phyloP scores from a whole-genome alignment of 108 stramenopile genomes.

The Mayamaea pseudoterrestris region DNA sequence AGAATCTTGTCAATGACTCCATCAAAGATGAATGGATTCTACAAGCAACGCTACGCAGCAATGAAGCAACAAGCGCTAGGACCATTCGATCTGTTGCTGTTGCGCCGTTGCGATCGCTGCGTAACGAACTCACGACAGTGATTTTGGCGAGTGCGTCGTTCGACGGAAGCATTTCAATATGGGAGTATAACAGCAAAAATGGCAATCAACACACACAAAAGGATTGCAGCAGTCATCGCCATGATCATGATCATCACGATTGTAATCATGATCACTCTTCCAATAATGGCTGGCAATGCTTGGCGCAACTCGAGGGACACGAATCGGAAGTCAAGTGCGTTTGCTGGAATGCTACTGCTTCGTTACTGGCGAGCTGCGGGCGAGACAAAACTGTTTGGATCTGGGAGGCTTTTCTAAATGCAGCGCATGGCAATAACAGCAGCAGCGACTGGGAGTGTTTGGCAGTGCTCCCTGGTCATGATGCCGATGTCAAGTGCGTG shows the following conservation, averaged over 20 bases:
- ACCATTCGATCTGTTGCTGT: slow-evolving; percentile 63
- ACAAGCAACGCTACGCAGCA: slow-evolving; percentile 27
- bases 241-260: slow-evolving; percentile 1
- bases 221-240: not conserved
- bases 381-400: slow-evolving; percentile 99
- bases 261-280: too few species aligned
- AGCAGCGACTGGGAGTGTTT: slow-evolving; percentile 84
- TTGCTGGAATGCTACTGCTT: slow-evolving; percentile 82
- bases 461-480: slow-evolving; percentile 89
- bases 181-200: slow-evolving; percentile 33
- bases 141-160: slow-evolving; percentile 82
- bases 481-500: slow-evolving; percentile 91
- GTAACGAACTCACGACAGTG: slow-evolving; percentile 19
- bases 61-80: slow-evolving; percentile 32
- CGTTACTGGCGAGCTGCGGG: slow-evolving; percentile 86
- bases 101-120: slow-evolving; percentile 40
- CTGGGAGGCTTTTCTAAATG: slow-evolving; percentile 84
- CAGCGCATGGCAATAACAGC: slow-evolving; percentile 43
- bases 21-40: slow-evolving; percentile 21
- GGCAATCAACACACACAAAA: not conserved
- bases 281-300: slow-evolving; percentile 61
- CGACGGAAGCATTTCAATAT: slow-evolving; percentile 83
- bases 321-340: slow-evolving; percentile 88
- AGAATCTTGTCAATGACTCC: not conserved
- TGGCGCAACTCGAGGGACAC: slow-evolving; percentile 86